Conservation (phyloP, 805 yeast genomes). For the Debaryomyces prosopidis region DNA sequence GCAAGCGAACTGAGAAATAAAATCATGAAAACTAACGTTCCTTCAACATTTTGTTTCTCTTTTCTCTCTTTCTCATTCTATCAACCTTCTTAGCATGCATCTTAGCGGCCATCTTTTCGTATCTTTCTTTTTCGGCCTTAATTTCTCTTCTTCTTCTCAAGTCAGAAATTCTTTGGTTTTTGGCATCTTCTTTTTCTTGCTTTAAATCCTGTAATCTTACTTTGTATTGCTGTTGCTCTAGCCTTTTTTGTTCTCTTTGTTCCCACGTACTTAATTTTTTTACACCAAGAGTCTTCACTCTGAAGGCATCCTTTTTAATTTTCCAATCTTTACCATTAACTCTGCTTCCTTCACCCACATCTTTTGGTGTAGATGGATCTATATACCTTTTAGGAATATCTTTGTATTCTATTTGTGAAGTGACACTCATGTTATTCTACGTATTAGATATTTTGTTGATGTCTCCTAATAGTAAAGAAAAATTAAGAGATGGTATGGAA, state of each 20-base stretch:
- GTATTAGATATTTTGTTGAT: not conserved
- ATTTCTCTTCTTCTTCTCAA: conserved; percentile 73
- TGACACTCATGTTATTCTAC: conserved; percentile 28
- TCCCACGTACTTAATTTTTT: conserved; percentile 55
- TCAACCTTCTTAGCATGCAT: conserved; percentile 94
- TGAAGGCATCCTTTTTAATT: conserved; percentile 62
- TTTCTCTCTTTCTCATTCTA: conserved; percentile 84
- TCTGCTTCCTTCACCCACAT: conserved; percentile 46
- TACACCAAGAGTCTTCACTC: conserved; percentile 63
- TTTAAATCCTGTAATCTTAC: conserved; percentile 70
- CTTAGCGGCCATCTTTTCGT: conserved; percentile 74
- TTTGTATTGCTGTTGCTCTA: conserved; percentile 66
- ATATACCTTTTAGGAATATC: conserved; percentile 38
- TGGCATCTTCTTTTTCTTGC: conserved; percentile 70
- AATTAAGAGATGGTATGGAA: no score
- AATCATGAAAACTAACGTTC: conserved; percentile 71
- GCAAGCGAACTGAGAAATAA: not conserved
- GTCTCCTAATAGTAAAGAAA: no score
- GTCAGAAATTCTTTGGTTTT: conserved; percentile 52
- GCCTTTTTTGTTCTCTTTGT: conserved; percentile 62
- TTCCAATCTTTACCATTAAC: conserved; percentile 79
- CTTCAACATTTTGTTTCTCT: conserved; percentile 89
- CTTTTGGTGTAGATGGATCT: conserved; percentile 34
- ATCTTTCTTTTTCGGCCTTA: conserved; percentile 88
- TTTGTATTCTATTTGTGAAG: conserved; percentile 24